Conservation (phyloP, 305 asterid species). For the Fraxinus albicans region DNA sequence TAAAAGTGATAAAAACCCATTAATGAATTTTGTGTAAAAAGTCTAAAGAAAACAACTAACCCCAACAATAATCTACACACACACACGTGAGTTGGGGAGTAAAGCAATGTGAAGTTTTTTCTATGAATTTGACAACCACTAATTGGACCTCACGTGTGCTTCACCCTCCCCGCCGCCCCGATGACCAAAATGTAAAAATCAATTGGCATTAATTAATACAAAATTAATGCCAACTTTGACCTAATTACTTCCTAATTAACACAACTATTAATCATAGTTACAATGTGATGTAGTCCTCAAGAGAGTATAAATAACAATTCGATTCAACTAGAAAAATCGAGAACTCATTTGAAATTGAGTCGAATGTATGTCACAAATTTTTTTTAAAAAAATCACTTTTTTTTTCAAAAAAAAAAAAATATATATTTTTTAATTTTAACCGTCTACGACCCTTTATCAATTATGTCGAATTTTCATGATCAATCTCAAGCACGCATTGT, state of each 20-base stretch:
- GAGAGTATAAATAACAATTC: background rate
- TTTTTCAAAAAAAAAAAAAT: too few relatives aligned
- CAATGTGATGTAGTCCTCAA: background rate
- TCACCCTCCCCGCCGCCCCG: constrained; percentile 30
- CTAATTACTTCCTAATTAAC: background rate
- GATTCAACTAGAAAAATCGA: background rate
- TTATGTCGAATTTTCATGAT: background rate
- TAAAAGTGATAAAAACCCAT: background rate
- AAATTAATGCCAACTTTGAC: background rate
- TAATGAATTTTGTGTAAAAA: background rate
- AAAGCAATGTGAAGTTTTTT: background rate
- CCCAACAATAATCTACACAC: background rate
- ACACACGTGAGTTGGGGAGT: constrained; percentile 29
- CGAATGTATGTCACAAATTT: too few relatives aligned
- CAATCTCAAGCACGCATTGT: background rate
- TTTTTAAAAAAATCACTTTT: too few relatives aligned
- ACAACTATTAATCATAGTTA: background rate
- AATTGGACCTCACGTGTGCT: constrained; percentile 25
- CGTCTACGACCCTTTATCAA: background rate
- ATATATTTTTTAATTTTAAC: too few relatives aligned
- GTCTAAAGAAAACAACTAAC: background rate
- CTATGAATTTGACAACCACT: background rate
- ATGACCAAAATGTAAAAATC: constrained; percentile 13
- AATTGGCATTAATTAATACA: background rate
- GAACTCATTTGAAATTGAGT: background rate